phyloP scores from a whole-genome alignment of 164 flowering plant genomes.

The Piper betle region DNA sequence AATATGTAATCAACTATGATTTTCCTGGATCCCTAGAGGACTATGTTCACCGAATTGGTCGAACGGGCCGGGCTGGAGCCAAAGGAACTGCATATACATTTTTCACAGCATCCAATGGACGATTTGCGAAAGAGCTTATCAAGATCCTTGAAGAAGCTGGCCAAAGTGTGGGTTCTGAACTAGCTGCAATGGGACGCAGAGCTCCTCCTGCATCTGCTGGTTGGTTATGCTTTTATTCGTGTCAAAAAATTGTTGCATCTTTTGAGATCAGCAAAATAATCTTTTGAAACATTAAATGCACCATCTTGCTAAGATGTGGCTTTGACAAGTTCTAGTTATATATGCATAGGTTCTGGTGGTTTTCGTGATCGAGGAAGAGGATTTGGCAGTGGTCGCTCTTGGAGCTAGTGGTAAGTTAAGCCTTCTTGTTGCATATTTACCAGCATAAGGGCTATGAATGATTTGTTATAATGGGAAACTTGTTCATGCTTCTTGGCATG shows the following conservation, averaged over 20 bases:
- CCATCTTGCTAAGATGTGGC: not conserved
- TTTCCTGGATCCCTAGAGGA: constrained; percentile 96
- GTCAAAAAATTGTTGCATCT: not conserved
- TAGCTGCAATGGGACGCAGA: constrained; percentile 88
- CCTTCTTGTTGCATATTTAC: not conserved
- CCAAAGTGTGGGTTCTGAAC: constrained; percentile 74
- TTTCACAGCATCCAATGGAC: constrained; percentile 93
- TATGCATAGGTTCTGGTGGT: constrained; percentile 40
- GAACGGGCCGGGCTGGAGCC: constrained; percentile 95
- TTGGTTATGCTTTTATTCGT: constrained; percentile 10
- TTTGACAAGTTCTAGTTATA: not conserved
- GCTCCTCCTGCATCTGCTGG: constrained; percentile 82
- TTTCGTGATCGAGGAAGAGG: constrained; percentile 77
- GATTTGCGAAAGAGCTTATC: constrained; percentile 92
- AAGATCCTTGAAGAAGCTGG: constrained; percentile 91
- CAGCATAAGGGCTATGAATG: not conserved
- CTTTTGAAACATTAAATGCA: not conserved
- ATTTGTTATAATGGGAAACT: not conserved
- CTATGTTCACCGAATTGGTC: constrained; percentile 94
- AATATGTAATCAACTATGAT: constrained; percentile 84
- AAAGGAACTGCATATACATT: constrained; percentile 93
- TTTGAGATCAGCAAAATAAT: not conserved
- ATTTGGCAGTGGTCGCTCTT: constrained; percentile 47
- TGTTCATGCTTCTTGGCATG: not conserved
- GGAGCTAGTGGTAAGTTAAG: constrained; percentile 24